These are phyloP conservation scores for Phytophthora hibernalis DNA, from an alignment of 352 stramenopile genomes.

Conservation along the genomic window DNA sequence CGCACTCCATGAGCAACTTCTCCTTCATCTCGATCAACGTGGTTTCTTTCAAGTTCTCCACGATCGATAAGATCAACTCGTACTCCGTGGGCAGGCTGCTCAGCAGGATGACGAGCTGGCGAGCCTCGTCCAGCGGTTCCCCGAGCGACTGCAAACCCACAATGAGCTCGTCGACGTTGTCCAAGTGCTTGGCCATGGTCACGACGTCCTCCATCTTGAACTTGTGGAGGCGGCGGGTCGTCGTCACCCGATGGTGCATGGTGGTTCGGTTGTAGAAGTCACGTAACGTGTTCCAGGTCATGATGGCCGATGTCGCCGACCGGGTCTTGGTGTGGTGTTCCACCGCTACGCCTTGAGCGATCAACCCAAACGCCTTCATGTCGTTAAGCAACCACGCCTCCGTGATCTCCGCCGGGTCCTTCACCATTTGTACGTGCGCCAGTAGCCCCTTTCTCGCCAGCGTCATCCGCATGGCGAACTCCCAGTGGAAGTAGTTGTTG, in stretches of 20 bases:
- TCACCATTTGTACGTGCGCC: conserved; percentile 1
- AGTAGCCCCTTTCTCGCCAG: conserved; percentile 8
- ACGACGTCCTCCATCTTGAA: neutral
- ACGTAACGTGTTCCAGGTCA: conserved; percentile 1
- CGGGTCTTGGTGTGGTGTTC: conserved; percentile 20
- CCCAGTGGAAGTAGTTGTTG: conserved; percentile 9
- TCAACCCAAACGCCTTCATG: neutral
- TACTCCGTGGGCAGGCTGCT: conserved; percentile 38
- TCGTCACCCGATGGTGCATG: conserved; percentile 34
- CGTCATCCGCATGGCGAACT: conserved; percentile 1
- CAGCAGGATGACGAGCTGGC: conserved; percentile 35
- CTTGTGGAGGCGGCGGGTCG: neutral
- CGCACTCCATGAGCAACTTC: neutral
- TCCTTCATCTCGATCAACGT: conserved; percentile 1
- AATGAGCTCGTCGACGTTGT: neutral
- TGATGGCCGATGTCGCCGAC: conserved; percentile 9
- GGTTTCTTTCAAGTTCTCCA: neutral
- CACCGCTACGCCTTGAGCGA: conserved; percentile 12
- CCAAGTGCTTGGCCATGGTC: neutral
- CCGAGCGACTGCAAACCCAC: conserved; percentile 9
- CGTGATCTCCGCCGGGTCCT: neutral
- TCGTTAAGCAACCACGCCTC: conserved; percentile 5
- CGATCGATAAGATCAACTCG: conserved; percentile 17
- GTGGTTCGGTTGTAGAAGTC: conserved; percentile 5
- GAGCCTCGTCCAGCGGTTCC: conserved; percentile 27